These are phyloP conservation scores for Boletus mariae DNA, from an alignment of 1,284 basidiomycete genomes.

Conservation along the genomic window DNA sequence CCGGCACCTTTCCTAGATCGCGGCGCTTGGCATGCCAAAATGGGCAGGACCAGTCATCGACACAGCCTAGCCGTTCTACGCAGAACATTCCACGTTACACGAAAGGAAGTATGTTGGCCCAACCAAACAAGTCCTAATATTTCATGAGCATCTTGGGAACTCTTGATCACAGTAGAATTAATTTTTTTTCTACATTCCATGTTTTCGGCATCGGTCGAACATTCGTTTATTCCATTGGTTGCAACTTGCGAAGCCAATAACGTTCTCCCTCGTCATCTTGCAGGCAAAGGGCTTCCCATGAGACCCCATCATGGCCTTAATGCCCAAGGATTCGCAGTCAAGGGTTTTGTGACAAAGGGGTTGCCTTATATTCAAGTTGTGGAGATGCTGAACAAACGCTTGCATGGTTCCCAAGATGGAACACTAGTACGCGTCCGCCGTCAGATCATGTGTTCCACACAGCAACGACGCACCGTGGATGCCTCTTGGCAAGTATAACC, in stretches of 20 bases:
- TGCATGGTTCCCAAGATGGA: neutral
- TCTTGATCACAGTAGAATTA: constrained; percentile 18
- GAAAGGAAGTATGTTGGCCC: neutral
- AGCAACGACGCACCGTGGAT: constrained; percentile 1
- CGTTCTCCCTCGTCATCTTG: neutral
- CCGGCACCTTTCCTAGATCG: neutral
- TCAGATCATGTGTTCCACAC: constrained; percentile 6
- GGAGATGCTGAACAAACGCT: constrained; percentile 6
- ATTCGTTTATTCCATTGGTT: constrained; percentile 1
- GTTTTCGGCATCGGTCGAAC: constrained; percentile 1
- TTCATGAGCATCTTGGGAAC: neutral
- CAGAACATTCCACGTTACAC: constrained; percentile 23
- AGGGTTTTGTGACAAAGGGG: constrained; percentile 5
- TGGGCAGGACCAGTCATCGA: constrained; percentile 19
- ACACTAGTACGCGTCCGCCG: neutral
- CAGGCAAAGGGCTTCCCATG: constrained; percentile 8
- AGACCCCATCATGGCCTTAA: neutral
- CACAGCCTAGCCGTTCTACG: constrained; percentile 25
- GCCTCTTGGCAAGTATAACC: neutral
- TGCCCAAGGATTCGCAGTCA: constrained; percentile 5
- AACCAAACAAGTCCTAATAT: neutral
- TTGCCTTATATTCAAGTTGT: constrained; percentile 5
- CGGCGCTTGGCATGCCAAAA: constrained; percentile 6
- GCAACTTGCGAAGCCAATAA: neutral
- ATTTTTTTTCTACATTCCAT: neutral